phyloP scores from a whole-genome alignment of 495 filamentous ascomycete genomes.

The Chaetomium tenue region DNA sequence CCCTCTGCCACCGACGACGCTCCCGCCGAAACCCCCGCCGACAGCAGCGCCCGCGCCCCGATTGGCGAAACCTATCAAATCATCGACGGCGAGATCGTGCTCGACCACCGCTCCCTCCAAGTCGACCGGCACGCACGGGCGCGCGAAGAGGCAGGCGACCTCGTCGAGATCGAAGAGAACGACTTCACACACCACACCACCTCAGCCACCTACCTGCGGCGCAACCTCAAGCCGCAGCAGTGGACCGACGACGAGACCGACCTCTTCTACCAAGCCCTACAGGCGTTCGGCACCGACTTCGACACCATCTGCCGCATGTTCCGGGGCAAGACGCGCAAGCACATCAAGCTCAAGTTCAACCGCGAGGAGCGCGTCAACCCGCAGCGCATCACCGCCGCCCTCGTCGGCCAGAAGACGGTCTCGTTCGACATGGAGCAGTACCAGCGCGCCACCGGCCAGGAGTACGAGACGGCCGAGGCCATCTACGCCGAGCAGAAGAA shows the following conservation, averaged over 20 bases:
- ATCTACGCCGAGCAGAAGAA: constrained; percentile 69
- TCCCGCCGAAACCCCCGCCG: constrained; percentile 11
- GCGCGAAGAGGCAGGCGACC: constrained; percentile 50
- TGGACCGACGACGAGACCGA: constrained; percentile 81
- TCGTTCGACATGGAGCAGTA: constrained; percentile 66
- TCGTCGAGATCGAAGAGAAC: constrained; percentile 75
- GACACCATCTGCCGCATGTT: constrained; percentile 83
- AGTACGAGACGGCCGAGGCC: constrained; percentile 55
- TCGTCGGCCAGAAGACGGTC: constrained; percentile 59
- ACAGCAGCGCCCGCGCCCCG: constrained; percentile 14
- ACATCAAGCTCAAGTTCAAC: constrained; percentile 90
- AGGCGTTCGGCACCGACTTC: constrained; percentile 93
- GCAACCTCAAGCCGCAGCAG: constrained; percentile 58
- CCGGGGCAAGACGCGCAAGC: constrained; percentile 65
- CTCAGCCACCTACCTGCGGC: constrained; percentile 67
- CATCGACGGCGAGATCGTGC: constrained; percentile 79
- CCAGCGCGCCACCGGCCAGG: constrained; percentile 58
- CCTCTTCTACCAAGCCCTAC: constrained; percentile 77
- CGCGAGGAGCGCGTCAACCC: constrained; percentile 83
- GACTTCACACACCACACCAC: constrained; percentile 78
- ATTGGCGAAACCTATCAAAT: constrained; percentile 49
- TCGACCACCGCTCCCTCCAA: constrained; percentile 72
- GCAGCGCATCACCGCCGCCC: constrained; percentile 62
- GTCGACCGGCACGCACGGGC: constrained; percentile 76
- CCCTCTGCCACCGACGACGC: constrained; percentile 1